Conservation (phyloP, 2,329 filamentous ascomycete species). For the Macroventuria anomochaeta region DNA sequence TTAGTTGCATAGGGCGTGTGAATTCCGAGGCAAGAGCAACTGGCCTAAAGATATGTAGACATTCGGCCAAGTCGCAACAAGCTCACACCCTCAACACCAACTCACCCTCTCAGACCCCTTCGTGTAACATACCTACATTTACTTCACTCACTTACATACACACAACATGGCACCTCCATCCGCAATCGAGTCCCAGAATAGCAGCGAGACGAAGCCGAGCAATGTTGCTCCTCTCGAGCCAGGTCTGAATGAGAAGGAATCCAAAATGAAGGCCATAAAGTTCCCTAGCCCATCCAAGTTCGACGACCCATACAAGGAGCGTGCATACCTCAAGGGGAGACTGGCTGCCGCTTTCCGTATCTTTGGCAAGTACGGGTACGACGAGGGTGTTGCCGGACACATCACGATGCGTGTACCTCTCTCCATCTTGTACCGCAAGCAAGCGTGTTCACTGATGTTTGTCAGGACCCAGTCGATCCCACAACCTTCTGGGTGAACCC, state of each 20-base stretch:
- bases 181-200: constrained; percentile 37
- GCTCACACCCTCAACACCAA: neutral
- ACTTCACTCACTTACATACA: neutral
- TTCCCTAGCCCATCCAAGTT: constrained; percentile 46
- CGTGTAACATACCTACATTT: neutral
- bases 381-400: constrained; percentile 64
- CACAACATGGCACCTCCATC: constrained; percentile 41
- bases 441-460: constrained; percentile 4
- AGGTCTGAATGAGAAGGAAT: constrained; percentile 36
- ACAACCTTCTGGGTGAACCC: constrained; percentile 72
- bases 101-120: neutral
- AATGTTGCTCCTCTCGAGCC: constrained; percentile 42
- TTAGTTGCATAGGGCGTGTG: constrained; percentile 6
- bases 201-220: constrained; percentile 34
- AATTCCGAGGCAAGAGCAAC: constrained; percentile 8
- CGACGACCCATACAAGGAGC: constrained; percentile 47
- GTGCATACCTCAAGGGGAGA: constrained; percentile 47
- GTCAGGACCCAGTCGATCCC: constrained; percentile 62
- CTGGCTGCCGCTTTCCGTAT: constrained; percentile 50
- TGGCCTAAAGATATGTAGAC: neutral
- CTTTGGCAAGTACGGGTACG: constrained; percentile 50
- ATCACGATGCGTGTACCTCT: constrained; percentile 62
- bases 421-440: neutral
- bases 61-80: neutral
- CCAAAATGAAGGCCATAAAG: constrained; percentile 30